These are phyloP conservation scores for Aspergillus spinulosporus DNA, from an alignment of 2,329 filamentous ascomycete species.

Conservation along the genomic window DNA sequence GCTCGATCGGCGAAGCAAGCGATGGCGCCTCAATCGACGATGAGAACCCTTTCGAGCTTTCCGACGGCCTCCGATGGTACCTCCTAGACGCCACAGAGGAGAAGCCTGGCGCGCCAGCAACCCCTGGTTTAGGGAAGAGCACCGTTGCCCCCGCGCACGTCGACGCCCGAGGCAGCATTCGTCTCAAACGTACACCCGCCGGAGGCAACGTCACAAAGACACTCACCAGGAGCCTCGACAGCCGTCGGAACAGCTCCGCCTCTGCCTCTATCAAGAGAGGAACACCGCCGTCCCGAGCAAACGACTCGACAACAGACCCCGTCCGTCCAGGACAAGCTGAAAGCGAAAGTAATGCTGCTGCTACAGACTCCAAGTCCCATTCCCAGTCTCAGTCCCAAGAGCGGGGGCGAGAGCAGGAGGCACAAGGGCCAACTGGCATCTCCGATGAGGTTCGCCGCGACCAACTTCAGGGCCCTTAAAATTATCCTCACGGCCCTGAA, in stretches of 20 bases:
- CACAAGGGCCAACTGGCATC: slow-evolving; percentile 38
- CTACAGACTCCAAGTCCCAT: too few relatives aligned
- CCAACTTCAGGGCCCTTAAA: slow-evolving; percentile 46
- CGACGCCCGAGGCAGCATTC: slow-evolving; percentile 72
- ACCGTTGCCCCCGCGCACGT: slow-evolving; percentile 87
- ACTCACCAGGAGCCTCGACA: slow-evolving; percentile 84
- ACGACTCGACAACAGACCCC: slow-evolving; percentile 36
- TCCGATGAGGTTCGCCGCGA: slow-evolving; percentile 53
- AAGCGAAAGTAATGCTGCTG: too few relatives aligned
- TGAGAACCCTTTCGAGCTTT: slow-evolving; percentile 95
- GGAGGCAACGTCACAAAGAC: slow-evolving; percentile 75
- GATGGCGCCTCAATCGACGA: slow-evolving; percentile 68
- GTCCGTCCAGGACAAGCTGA: too few relatives aligned
- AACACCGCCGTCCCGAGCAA: slow-evolving; percentile 31
- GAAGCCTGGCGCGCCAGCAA: slow-evolving; percentile 87
- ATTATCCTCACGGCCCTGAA: slow-evolving; percentile 16
- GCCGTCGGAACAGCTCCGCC: slow-evolving; percentile 80
- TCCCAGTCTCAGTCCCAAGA: slow-evolving; percentile 30
- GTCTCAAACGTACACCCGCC: slow-evolving; percentile 53
- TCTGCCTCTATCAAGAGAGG: slow-evolving; percentile 71
- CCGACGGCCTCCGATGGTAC: slow-evolving; percentile 94
- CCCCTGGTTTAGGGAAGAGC: slow-evolving; percentile 84
- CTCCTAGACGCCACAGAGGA: slow-evolving; percentile 91
- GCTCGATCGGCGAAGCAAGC: slow-evolving; percentile 51
- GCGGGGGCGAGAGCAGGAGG: neutral